A percentile compares a stretch with the other conserved stretches of the same genome.
Conservation (phyloP, 2,329 filamentous ascomycete species). For the Cladophialophora chaetospira region DNA sequence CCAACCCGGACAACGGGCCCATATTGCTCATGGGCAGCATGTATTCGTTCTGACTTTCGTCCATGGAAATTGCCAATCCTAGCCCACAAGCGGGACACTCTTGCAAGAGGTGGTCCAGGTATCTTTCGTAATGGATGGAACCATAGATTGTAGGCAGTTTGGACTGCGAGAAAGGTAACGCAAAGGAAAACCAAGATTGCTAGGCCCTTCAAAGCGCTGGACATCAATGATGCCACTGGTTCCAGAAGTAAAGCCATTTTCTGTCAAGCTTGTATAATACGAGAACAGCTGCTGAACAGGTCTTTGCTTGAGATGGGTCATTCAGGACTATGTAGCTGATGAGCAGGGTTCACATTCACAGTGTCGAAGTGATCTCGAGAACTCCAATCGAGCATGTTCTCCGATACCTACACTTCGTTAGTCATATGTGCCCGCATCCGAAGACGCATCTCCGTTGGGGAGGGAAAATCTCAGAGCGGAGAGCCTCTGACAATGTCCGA, state of each 20-base stretch:
- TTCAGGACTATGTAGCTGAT: no score
- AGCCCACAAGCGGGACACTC: constrained; percentile 17
- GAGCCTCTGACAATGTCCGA: no score
- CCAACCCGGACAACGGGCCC: constrained; percentile 29
- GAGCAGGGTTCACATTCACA: no score
- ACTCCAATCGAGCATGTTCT: no score
- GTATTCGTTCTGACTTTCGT: constrained; percentile 14
- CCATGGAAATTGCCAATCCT: constrained; percentile 12
- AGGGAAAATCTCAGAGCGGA: no score
- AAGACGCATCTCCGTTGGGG: no score
- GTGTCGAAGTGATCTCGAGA: no score
- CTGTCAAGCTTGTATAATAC: no score
- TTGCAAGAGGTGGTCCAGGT: constrained; percentile 22
- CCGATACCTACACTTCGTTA: no score
- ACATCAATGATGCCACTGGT: neutral
- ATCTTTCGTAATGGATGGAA: constrained; percentile 19
- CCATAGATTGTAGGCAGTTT: constrained; percentile 13
- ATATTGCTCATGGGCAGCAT: constrained; percentile 34
- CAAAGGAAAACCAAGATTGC: neutral
- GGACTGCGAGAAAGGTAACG: neutral
- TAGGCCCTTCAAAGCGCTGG: neutral
- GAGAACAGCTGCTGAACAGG: no score
- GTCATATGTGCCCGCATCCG: no score
- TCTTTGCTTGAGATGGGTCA: no score
- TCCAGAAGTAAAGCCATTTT: neutral